Base-by-base conservation (phyloP, 2,329 filamentous ascomycete species). In the Fusarium xylarioides region DNA sequence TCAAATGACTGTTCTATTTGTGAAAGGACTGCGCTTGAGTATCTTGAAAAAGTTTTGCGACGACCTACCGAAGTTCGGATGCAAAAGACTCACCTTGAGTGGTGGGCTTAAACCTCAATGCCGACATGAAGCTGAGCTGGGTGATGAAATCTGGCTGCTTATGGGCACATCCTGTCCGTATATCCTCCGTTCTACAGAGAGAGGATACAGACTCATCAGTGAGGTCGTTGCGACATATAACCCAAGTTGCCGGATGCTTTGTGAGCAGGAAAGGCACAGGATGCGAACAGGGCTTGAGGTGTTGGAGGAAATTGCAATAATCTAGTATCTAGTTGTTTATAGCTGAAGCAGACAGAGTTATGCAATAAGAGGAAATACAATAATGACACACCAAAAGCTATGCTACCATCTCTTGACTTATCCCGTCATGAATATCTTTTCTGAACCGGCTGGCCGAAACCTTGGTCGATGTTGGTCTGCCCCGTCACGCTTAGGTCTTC, bases 41-140 rank as follows among this genome's bases (percentile, higher is more conserved):
- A 21, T 14, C 4, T 7, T 52, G 6, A 6, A 34, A 10, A n/a
- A 4, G 2, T 12, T 30, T 7, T 19, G 8, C 14, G 2, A 7
- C 2, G 28, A 7, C 4, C 2, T 16, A 7, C 19, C 14, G 6
- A n/a, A 4, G 15, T 47, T 11, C 15, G 14, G 14, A 16, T 14
- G 14, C 4, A 47, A 30, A 16, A 14, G 7, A 10, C 11, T 28
- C 2, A n/a, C 11, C 9, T 16, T 47, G 7, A 11, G 11, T 12
- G 28, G 3, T n/a, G 28, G 28, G 7, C 10, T 21, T 18, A 7
- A 2, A 10, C 1, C 11, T 7, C 15, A 26, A 26, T 52, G 16
- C 32, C 49, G 28, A 2, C 4, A 8, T 21, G 18, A 26, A 15
- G 32, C 11, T 16, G n/a, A 35, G 8, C 3, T 21, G 12, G 32